These are phyloP conservation scores for Nakazawaea molendinolei DNA, from an alignment of 805 yeast species.

Conservation along the genomic window DNA sequence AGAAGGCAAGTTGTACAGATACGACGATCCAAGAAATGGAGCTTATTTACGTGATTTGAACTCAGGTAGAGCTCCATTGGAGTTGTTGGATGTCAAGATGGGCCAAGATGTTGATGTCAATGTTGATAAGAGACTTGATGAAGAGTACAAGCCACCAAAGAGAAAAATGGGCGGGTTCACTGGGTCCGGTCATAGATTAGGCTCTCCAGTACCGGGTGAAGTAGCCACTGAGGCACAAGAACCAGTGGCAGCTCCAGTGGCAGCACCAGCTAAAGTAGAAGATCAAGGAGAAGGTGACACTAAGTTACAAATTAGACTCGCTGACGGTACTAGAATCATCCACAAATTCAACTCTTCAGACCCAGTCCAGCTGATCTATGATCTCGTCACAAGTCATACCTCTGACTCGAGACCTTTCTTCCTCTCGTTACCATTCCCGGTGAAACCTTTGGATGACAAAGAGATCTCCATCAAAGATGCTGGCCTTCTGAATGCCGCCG, in stretches of 20 bases:
- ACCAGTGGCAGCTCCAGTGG: conserved; percentile 13
- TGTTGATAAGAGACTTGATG: conserved; percentile 63
- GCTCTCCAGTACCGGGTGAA: conserved; percentile 84
- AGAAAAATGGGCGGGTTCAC: conserved; percentile 41
- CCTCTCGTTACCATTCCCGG: conserved; percentile 78
- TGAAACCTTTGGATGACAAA: conserved; percentile 57
- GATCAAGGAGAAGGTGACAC: conserved; percentile 52
- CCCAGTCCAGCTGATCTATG: conserved; percentile 59
- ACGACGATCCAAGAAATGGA: conserved; percentile 89
- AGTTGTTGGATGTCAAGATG: conserved; percentile 67
- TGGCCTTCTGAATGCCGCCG: conserved; percentile 75
- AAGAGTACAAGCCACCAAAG: conserved; percentile 67
- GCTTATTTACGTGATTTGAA: conserved; percentile 73
- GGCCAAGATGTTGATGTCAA: conserved; percentile 85
- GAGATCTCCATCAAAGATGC: conserved; percentile 61
- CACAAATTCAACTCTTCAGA: conserved; percentile 60
- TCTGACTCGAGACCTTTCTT: conserved; percentile 45
- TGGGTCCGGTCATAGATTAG: conserved; percentile 81
- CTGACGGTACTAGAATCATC: conserved; percentile 67
- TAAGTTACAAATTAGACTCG: conserved; percentile 74
- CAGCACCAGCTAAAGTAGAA: conserved; percentile 19
- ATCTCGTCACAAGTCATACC: conserved; percentile 51
- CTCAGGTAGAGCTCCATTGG: conserved; percentile 86
- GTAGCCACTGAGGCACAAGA: conserved; percentile 17
- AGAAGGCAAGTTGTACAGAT: conserved; percentile 78